Base-by-base conservation (phyloP, 768 basidiomycete species). In the Lactarius indigo region DNA sequence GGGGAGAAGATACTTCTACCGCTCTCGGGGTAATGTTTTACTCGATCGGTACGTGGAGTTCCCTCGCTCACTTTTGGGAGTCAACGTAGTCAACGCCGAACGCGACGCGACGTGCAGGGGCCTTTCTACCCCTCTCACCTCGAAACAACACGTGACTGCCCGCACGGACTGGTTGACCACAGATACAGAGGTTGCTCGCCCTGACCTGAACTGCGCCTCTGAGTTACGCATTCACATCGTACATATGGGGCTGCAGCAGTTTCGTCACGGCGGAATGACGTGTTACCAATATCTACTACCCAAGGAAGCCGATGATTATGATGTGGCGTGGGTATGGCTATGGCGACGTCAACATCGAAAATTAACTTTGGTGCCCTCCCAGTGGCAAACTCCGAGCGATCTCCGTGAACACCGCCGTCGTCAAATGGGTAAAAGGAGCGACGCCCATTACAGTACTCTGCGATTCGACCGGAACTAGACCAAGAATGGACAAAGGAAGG, bases 131-230 rank as follows among this genome's bases (percentile, higher is more conserved):
- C 3, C 77, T 89, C 20, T 77, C 10, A 35, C 87, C 10, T 86
- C 87, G 20, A 89, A 88, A 72, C 87, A 90, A 65, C 81, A 87
- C 5, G 75, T 75, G 15, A 31, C 50, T 26, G 75, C 86, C 61
- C 70, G 76, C 1, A 81, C 84, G 67, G 87, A 89, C 72, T 88
- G 88, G 86, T 88, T 90, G 83, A 77, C 84, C 6, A 85, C 86
- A 1, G 87, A 89, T 68, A 81, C 79, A 0, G 83, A 87, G 69
- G 74, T 89, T 35, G 87, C 87, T 0, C 89, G 87, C 69, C 88
- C 87, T 0, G 87, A 89, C 73, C 87, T 87, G 2, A 75, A 86
- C 64, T 89, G 88, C 75, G 81, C 79, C 55, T 87, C 86, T 8
- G 31, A 31, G 31, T 31, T 31, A 3, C 76, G 78, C 10, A 70